Base-by-base conservation (phyloP, 1,139 yeast species). In the Pichia sp. region DNA sequence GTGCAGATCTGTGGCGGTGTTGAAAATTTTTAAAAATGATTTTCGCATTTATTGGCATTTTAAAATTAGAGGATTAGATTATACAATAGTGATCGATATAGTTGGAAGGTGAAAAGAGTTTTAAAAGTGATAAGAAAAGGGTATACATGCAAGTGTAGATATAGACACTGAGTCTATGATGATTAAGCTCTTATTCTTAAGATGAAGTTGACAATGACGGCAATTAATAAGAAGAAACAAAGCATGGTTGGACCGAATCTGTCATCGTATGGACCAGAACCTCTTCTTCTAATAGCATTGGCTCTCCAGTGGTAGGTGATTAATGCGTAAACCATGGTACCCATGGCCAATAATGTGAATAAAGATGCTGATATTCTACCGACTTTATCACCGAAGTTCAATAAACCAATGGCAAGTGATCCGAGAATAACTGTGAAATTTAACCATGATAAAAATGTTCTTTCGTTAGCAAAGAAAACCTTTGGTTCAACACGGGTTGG, bases 241-340 rank as follows among this genome's bases (percentile, higher is more conserved):
- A 93, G 79, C 89, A 93, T 85, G n/a, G 99, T 94, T 44, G 99
- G 99, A 36, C 99, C 99, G 59, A 93, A 85, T 64, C 99, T 81
- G 69, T 93, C 99, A 65, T 93, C 99, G 66, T 93, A 93, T 28
- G 99, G 99, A 42, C 99, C 99, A 12, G 95, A 79, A 32, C 99
- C 99, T 69, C 98, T 84, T 70, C 93, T 79, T 68, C 99, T 83
- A 60, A 93, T 93, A 52, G 99, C 99, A 65, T 91, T 89, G 4
- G 99, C 99, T 74, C 99, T 88, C 99, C 99, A 94, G 69, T 93
- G 99, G 68, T 94, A 93, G 20, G 98, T 94, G 42, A 89, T 77
- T 54, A 93, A 77, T 6, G 99, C 99, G 63, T 93, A 93, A 9
- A 85, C 77, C 99, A 93, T 93, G 32, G 98, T 93, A 56, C 89